Percentiles rank a stretch among this genome's conserved stretches.
Conservation (phyloP, 2,329 filamentous ascomycete genomes). For the Pseudocercospora cruenta region DNA sequence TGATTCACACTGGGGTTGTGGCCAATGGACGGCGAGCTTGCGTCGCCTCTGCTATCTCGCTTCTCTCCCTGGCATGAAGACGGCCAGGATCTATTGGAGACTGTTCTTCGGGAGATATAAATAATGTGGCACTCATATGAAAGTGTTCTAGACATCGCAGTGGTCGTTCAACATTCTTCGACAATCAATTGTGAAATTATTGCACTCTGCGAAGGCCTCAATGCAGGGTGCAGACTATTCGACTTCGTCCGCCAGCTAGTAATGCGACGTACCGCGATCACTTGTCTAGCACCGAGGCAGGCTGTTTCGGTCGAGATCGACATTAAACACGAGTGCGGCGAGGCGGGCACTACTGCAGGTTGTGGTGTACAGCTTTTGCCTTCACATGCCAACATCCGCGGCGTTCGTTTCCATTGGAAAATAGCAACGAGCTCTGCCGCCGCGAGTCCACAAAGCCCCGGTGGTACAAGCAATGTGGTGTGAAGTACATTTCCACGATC, state of each 20-base stretch:
- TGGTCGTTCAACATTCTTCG: background rate
- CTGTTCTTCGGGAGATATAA: background rate
- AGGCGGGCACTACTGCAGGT: slow-evolving; percentile 6
- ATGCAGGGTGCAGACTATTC: slow-evolving; percentile 1
- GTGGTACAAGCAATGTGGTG: background rate
- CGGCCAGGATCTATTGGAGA: background rate
- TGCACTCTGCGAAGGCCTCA: background rate
- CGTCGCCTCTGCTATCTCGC: slow-evolving; percentile 1
- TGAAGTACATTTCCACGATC: background rate
- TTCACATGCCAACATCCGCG: slow-evolving; percentile 5
- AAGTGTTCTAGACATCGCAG: background rate
- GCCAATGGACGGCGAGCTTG: slow-evolving; percentile 15
- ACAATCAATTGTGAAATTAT: background rate
- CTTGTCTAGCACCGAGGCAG: slow-evolving; percentile 4
- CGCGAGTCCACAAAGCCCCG: background rate
- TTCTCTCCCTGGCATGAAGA: background rate
- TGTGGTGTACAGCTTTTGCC: background rate
- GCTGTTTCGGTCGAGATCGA: background rate
- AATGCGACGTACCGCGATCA: background rate
- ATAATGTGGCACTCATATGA: background rate
- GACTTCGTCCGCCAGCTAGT: background rate
- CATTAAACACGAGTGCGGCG: slow-evolving; percentile 1
- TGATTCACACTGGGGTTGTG: slow-evolving; percentile 13
- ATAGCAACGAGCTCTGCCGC: background rate
- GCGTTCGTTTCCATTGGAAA: background rate